Base-by-base conservation (phyloP, 176 grass and related monocot species). In the Phyllostachys edulis region DNA sequence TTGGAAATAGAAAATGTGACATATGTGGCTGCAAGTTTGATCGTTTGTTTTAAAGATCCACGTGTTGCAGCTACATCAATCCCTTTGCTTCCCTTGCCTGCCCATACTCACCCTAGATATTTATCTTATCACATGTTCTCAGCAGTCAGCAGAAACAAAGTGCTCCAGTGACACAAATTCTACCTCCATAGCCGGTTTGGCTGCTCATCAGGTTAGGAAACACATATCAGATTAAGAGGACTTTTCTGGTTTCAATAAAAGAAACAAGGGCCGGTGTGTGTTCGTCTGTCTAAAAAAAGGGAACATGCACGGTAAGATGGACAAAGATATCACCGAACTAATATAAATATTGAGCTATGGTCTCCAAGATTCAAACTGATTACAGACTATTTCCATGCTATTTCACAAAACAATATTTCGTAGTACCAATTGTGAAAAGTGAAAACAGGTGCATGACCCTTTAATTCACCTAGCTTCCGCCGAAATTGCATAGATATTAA, bases 371-470 rank as follows among this genome's bases (percentile, higher is more conserved):
- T 29, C 24, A 54, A 23, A 74, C 26, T 9, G 5, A 52, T 36
- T 36, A 26, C 29, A 74, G 47, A 74, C 14, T 54, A 32, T 40
- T 71, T 71, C 44, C 41, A 73, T 29, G 67, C 64, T 38, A 51
- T 9, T 39, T 78, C 32, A 50, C 21, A 34, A 32, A 64, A 34
- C 14, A 15, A 1, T 49, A 60, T 36, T 45, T 54, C 9, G 57
- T 55, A 72, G 75, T 72, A 73, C 37, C 26, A 63, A 42, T 37
- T 65, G 20, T 79, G 36, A 66, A 73, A 79, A 79, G 49, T 20
- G 46, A 37, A 64, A 77, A 77, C 16, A 41, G 21, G 24, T 52
- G 44, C 60, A 59, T 32, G 1, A 13, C 14, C 50, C 16, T 59
- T 88, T 24, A 74, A 38, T 69, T 69, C 3, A 4, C 37, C n/a